phyloP scores from a whole-genome alignment of 495 filamentous ascomycete species.

The Tuber calosporum region DNA sequence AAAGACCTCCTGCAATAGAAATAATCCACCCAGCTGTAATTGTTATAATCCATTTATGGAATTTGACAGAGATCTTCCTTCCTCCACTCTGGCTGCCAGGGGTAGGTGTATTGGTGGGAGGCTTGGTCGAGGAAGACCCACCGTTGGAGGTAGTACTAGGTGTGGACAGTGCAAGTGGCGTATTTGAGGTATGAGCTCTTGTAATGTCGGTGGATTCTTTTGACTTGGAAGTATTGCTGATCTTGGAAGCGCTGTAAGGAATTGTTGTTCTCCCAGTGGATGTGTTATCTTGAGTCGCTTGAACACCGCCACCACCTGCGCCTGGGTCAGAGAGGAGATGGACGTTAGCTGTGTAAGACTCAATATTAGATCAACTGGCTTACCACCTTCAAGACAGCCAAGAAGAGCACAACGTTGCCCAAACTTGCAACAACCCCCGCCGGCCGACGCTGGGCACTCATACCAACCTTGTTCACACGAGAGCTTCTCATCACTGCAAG shows the following conservation, averaged over 20 bases:
- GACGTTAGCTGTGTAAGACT: neutral
- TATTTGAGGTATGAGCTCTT: neutral
- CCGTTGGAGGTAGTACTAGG: constrained; percentile 1
- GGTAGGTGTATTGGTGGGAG: neutral
- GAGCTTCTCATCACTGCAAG: constrained; percentile 32
- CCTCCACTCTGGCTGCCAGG: no score
- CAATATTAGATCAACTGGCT: neutral
- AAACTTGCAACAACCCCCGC: constrained; percentile 62
- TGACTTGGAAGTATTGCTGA: neutral
- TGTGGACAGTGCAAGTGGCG: neutral
- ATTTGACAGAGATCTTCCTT: no score
- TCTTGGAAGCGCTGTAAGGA: neutral
- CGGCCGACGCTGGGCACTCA: constrained; percentile 56
- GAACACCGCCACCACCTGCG: neutral
- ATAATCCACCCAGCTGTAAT: no score
- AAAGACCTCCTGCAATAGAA: no score
- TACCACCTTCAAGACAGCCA: constrained; percentile 18
- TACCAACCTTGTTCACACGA: constrained; percentile 69
- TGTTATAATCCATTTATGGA: no score
- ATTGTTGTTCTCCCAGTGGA: constrained; percentile 5
- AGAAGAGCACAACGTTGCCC: constrained; percentile 20
- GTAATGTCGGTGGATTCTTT: constrained; percentile 6
- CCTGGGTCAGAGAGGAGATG: neutral
- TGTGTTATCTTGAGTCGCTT: neutral
- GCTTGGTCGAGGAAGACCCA: constrained; percentile 1